A percentile compares a stretch with the other conserved stretches of the same genome.
phyloP scores from a whole-genome alignment of 805 yeast species.

The Starmerella khaoyaiensis region DNA sequence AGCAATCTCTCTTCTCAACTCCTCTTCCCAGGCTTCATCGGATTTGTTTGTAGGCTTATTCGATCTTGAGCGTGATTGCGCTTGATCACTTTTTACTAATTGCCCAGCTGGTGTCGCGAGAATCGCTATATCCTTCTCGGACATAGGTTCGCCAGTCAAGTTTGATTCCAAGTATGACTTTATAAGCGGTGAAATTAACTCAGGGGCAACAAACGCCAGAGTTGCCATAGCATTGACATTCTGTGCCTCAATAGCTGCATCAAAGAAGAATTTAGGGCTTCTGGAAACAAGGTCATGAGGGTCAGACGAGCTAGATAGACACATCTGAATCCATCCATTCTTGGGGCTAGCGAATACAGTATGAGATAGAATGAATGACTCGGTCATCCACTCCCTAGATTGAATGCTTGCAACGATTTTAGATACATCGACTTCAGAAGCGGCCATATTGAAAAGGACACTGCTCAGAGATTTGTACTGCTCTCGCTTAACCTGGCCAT shows the following conservation, averaged over 20 bases:
- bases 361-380: constrained; percentile 36
- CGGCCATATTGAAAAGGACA: constrained; percentile 1
- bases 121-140: constrained; percentile 42
- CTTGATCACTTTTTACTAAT: constrained; percentile 36
- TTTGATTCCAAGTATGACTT: constrained; percentile 34
- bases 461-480: background rate
- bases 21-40: constrained; percentile 71
- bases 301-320: constrained; percentile 46
- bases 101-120: constrained; percentile 57
- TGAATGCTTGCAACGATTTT: constrained; percentile 5
- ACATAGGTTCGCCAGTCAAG: constrained; percentile 32
- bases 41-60: constrained; percentile 23
- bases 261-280: constrained; percentile 23
- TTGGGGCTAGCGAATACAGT: constrained; percentile 28
- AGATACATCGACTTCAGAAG: constrained; percentile 2
- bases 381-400: constrained; percentile 24
- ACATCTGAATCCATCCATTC: constrained; percentile 69
- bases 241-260: constrained; percentile 21
- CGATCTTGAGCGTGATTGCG: constrained; percentile 1
- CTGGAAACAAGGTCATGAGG: constrained; percentile 43
- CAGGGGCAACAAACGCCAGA: constrained; percentile 46
- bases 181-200: constrained; percentile 40
- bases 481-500: too few species aligned
- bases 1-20: constrained; percentile 60
- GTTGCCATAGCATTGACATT: constrained; percentile 29